Conservation (phyloP, 164 flowering plant species). For the Vitis labrusca region DNA sequence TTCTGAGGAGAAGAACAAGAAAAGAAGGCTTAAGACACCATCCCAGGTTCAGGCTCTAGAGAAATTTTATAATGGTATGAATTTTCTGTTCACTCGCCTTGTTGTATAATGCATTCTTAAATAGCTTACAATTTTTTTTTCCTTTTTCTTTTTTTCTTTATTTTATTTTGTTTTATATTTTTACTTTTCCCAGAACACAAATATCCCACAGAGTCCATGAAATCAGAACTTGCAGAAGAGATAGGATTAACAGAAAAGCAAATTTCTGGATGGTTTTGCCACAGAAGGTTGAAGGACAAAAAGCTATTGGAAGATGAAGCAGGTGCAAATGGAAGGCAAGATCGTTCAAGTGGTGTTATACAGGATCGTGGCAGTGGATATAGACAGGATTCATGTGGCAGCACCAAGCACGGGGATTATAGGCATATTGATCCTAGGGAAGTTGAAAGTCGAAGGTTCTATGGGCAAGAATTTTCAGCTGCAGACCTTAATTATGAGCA, state of each 20-base stretch:
- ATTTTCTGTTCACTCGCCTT: no score
- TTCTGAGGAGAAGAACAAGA: slow-evolving; percentile 49
- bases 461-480: slow-evolving; percentile 35
- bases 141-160: no score
- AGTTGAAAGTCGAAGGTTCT: slow-evolving; percentile 73
- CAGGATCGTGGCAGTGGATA: slow-evolving; percentile 83
- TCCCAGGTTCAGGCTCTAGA: slow-evolving; percentile 72
- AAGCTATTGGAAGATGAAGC: slow-evolving; percentile 48
- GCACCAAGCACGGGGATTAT: slow-evolving; percentile 76
- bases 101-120: no score
- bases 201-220: slow-evolving; percentile 76
- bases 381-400: slow-evolving; percentile 91
- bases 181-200: slow-evolving; percentile 65
- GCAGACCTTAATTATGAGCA: slow-evolving; percentile 34
- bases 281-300: slow-evolving; percentile 92
- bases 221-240: slow-evolving; percentile 55
- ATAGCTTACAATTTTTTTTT: no score
- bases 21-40: slow-evolving; percentile 79
- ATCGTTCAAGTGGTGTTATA: slow-evolving; percentile 71
- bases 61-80: slow-evolving; percentile 70
- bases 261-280: slow-evolving; percentile 95
- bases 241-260: slow-evolving; percentile 87
- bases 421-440: slow-evolving; percentile 59
- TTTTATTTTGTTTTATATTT: background rate
- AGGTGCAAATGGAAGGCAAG: slow-evolving; percentile 58